Percentiles rank a stretch among this genome's conserved stretches.
phyloP scores from a whole-genome alignment of 768 basidiomycete species.

The Lactarius sp. region DNA sequence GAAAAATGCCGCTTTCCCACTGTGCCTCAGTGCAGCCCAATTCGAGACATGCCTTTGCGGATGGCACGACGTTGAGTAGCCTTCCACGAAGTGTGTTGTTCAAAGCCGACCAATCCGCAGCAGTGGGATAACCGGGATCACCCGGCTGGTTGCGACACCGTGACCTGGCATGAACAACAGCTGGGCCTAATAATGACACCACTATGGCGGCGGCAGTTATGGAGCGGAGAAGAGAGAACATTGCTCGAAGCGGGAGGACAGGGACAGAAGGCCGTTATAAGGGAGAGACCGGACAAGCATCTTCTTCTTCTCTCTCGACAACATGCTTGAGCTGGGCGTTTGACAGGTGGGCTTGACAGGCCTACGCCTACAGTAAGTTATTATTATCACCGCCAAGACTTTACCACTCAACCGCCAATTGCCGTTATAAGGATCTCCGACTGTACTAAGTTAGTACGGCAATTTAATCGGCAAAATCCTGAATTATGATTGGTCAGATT shows the following conservation, averaged over 20 bases:
- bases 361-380: too few relatives aligned
- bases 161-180: neutral
- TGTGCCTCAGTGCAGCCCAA: slow-evolving; percentile 17
- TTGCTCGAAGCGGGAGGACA: neutral
- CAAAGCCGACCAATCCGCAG: slow-evolving; percentile 16
- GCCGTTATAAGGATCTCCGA: too few relatives aligned
- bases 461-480: too few relatives aligned
- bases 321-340: too few relatives aligned
- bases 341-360: too few relatives aligned
- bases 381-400: too few relatives aligned
- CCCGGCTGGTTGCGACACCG: slow-evolving; percentile 25
- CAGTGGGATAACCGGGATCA: slow-evolving; percentile 15
- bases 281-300: too few relatives aligned
- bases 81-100: slow-evolving; percentile 16
- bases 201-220: neutral
- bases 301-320: too few relatives aligned
- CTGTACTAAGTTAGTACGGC: too few relatives aligned
- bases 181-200: neutral
- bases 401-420: too few relatives aligned
- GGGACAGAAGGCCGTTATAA: neutral
- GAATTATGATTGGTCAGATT: too few relatives aligned
- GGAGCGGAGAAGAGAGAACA: neutral
- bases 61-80: slow-evolving; percentile 18
- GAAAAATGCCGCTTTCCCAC: slow-evolving; percentile 20
- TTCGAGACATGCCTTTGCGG: slow-evolving; percentile 12